These are phyloP conservation scores for Entomortierella chlamydospora DNA, from an alignment of 192 early-diverging fungal genomes.

Conservation along the genomic window DNA sequence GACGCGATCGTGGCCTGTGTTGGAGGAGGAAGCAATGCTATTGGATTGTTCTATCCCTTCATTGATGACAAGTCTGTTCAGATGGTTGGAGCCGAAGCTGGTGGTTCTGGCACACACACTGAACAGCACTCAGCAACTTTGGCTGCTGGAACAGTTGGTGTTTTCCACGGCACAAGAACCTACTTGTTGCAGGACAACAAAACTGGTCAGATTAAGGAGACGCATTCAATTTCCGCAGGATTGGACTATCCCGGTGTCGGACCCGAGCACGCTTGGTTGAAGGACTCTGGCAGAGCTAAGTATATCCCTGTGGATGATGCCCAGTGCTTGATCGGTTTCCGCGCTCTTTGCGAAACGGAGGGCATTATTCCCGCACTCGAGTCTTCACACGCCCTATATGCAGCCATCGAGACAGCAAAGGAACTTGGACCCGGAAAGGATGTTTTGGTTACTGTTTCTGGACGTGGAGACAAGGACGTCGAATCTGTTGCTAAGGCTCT, in stretches of 20 bases:
- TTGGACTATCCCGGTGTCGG: constrained; percentile 98
- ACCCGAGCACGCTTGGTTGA: constrained; percentile 95
- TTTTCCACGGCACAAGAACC: constrained; percentile 96
- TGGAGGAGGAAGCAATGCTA: constrained; percentile 97
- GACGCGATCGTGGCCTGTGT: constrained; percentile 97
- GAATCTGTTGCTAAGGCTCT: constrained; percentile 90
- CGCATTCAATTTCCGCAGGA: constrained; percentile 95
- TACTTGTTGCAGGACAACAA: constrained; percentile 90
- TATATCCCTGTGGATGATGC: constrained; percentile 85
- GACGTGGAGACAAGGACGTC: constrained; percentile 98
- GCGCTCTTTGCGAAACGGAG: constrained; percentile 73
- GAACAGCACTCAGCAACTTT: constrained; percentile 92
- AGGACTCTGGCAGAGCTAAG: constrained; percentile 86
- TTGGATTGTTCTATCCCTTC: constrained; percentile 98
- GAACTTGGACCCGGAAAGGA: constrained; percentile 80
- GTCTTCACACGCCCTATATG: constrained; percentile 91
- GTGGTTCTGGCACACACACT: constrained; percentile 87
- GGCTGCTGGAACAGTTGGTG: constrained; percentile 85
- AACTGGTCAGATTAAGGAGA: constrained; percentile 98
- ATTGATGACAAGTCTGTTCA: constrained; percentile 85
- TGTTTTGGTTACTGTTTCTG: constrained; percentile 90
- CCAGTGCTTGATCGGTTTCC: constrained; percentile 89
- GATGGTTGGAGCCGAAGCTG: constrained; percentile 95
- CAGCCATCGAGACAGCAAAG: constrained; percentile 82
- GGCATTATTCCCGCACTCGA: constrained; percentile 98